Evolutionary conservation across 495 filamentous ascomycete species (phyloP), one percentile per base, ranked within the genome.

Genomic region (Penicillium waksmanii): DNA sequence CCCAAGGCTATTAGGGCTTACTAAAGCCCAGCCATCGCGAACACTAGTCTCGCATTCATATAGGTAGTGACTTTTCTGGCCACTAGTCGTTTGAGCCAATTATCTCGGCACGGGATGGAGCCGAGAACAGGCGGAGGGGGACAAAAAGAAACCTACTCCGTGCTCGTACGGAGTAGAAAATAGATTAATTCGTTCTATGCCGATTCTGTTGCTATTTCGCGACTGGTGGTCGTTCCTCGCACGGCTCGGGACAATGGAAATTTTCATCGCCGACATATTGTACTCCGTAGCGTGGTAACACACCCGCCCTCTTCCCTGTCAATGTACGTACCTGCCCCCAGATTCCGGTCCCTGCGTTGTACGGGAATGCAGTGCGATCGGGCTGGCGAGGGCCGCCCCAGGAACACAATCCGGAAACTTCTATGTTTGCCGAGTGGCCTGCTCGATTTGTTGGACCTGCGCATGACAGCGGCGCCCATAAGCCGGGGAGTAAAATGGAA

Each of bases 341-440:
- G 42, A 44, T 19, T 17, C 19, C 4, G 17, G 42, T 44, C 17
- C 42, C 42, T 44, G 42, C 42, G 17, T 44, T n/a, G 6, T 19
- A 18, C n/a, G 42, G n/a, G n/a, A 17, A 44, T 9, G 42, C 42
- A 19, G 42, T 12, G 15, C n/a, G 5, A 17, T 44, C 42, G 42
- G 36, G 15, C 36, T 31, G 27, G 27, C 1, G 27, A 31, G 27
- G 8, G 6, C 6, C 6, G 6, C 27, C 11, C 2, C 12, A 38
- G 36, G 36, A 13, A 19, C 7, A n/a, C 0, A n/a, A 5, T 44
- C 5, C 3, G 17, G n/a, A 44, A 44, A 44, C 17, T 44, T 44
- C 42, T n/a, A 44, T 48, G 31, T n/a, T 48, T 27, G 46, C 46
- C 46, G 46, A 48, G 21, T 48, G 46, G 46, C 46, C 46, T 48